These are phyloP conservation scores for Lichtheimia ramosa DNA, from an alignment of 371 early-diverging fungal species.

Conservation along the genomic window DNA sequence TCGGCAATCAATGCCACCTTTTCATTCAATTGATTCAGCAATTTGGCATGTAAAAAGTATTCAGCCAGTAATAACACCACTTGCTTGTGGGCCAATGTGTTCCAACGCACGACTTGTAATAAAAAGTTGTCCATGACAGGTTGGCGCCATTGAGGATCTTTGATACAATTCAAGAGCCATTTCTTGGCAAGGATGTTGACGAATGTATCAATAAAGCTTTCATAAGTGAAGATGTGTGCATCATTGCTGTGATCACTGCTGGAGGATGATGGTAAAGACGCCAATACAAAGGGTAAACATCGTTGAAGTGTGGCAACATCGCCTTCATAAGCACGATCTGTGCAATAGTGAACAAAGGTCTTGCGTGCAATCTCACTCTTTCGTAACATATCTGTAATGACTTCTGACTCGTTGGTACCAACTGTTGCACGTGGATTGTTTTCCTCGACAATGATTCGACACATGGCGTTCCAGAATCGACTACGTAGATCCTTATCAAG, in stretches of 20 bases:
- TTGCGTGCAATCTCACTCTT: constrained; percentile 57
- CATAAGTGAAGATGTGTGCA: constrained; percentile 43
- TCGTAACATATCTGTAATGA: constrained; percentile 17
- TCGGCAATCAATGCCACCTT: constrained; percentile 32
- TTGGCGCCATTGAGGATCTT: constrained; percentile 38
- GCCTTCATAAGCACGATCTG: constrained; percentile 39
- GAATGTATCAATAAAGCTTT: constrained; percentile 51
- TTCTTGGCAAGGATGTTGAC: constrained; percentile 39
- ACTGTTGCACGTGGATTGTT: constrained; percentile 19
- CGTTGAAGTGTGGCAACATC: constrained; percentile 44
- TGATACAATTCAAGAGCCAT: constrained; percentile 41
- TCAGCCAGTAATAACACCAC: constrained; percentile 41
- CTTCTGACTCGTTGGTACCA: constrained; percentile 4
- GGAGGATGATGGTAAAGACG: constrained; percentile 31
- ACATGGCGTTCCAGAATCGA: constrained; percentile 36
- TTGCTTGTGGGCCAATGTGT: constrained; percentile 39
- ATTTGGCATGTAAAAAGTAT: constrained; percentile 32
- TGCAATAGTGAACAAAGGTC: constrained; percentile 52
- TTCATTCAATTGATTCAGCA: constrained; percentile 23
- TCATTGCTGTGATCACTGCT: constrained; percentile 22
- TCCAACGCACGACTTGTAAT: constrained; percentile 42
- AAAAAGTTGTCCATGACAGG: constrained; percentile 48
- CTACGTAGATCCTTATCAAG: constrained; percentile 34
- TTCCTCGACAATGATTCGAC: constrained; percentile 32
- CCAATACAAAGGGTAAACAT: constrained; percentile 40